These are phyloP conservation scores for Cardamine chenopodiifolia DNA, from an alignment of 345 rosid genomes.

Conservation along the genomic window DNA sequence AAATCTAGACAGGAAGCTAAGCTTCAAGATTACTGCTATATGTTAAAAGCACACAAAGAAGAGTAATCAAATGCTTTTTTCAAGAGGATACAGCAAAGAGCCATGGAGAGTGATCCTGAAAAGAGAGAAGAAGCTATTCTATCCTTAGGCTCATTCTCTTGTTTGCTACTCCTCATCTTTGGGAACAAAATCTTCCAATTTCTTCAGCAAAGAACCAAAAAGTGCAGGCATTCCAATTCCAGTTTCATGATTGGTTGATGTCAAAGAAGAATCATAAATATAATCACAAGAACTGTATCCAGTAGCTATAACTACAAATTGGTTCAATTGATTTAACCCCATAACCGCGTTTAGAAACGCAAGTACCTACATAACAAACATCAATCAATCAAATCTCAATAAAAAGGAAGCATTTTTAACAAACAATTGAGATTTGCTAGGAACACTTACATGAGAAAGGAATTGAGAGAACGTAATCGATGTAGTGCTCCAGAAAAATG, in stretches of 20 bases:
- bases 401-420: neutral
- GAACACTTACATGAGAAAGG: constrained; percentile 62
- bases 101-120: constrained; percentile 93
- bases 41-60: neutral
- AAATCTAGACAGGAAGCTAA: neutral
- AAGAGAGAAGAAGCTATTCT: constrained; percentile 64
- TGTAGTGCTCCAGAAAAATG: constrained; percentile 81
- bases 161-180: constrained; percentile 62
- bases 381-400: neutral
- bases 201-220: constrained; percentile 55
- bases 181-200: constrained; percentile 64
- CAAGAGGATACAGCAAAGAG: constrained; percentile 92
- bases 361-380: constrained; percentile 56
- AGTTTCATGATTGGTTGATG: constrained; percentile 44
- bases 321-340: constrained; percentile 80
- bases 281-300: constrained; percentile 80
- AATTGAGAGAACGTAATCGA: constrained; percentile 70
- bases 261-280: constrained; percentile 72
- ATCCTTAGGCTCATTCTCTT: constrained; percentile 43
- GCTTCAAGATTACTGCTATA: neutral
- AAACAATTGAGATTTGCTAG: neutral
- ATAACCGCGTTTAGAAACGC: constrained; percentile 74
- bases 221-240: constrained; percentile 59
- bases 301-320: constrained; percentile 83
- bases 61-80: neutral